Evolutionary conservation across 1,284 basidiomycete species (phyloP).

Genomic region (Ceratobasidium sp.): DNA sequence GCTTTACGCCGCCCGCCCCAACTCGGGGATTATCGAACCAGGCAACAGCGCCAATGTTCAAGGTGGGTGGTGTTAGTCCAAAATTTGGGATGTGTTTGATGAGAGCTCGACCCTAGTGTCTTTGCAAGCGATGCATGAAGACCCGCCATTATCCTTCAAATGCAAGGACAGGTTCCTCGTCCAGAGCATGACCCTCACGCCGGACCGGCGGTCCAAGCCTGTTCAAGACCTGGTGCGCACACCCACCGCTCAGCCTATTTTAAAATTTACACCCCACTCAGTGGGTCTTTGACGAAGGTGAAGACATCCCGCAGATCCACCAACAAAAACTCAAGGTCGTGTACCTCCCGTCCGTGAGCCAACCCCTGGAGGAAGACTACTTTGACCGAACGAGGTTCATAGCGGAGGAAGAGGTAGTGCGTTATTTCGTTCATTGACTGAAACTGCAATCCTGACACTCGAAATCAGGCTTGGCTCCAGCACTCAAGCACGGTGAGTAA

Average conservation of each 20-base stretch:
- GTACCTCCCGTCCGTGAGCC: slow-evolving; percentile 90
- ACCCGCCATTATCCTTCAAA: slow-evolving; percentile 90
- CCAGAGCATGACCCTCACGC: slow-evolving; percentile 92
- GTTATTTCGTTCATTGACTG: slow-evolving; percentile 50
- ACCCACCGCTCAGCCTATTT: not conserved
- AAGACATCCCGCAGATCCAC: slow-evolving; percentile 82
- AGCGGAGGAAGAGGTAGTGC: slow-evolving; percentile 63
- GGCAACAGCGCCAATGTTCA: slow-evolving; percentile 95
- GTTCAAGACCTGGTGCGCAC: slow-evolving; percentile 82
- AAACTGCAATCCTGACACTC: too few relatives aligned
- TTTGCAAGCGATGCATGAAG: slow-evolving; percentile 96
- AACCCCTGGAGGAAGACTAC: slow-evolving; percentile 82
- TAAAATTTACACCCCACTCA: slow-evolving; percentile 55
- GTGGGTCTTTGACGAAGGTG: slow-evolving; percentile 83
- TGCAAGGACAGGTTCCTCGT: slow-evolving; percentile 99
- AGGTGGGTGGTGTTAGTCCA: slow-evolving; percentile 65
- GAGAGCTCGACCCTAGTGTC: slow-evolving; percentile 74
- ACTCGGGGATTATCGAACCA: slow-evolving; percentile 95
- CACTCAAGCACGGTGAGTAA: too few relatives aligned
- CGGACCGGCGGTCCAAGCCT: slow-evolving; percentile 85
- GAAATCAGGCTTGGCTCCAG: too few relatives aligned
- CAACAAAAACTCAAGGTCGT: slow-evolving; percentile 97
- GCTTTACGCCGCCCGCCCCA: slow-evolving; percentile 97
- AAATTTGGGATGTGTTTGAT: not conserved
- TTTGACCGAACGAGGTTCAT: slow-evolving; percentile 59